Evolutionary conservation across 805 yeast species (phyloP), one percentile per base, ranked within the genome.

Genomic region (Diddensiella transvaalensis): DNA sequence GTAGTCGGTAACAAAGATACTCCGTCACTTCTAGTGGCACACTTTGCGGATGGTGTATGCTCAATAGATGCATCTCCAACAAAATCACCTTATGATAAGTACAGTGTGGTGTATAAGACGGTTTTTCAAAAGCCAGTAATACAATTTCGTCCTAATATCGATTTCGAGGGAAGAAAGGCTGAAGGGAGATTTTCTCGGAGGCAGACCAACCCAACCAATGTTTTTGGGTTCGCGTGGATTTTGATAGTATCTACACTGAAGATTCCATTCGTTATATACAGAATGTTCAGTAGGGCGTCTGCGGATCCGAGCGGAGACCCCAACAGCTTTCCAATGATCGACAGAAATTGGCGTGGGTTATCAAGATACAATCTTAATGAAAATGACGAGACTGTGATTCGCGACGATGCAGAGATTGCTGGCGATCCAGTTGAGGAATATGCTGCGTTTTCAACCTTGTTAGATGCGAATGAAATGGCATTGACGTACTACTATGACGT

Each of bases 1-100:
- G 84, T 87, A 1, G 59, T 88, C 18, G 99, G 99, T 5, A 91
- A 90, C 64, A 73, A 75, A 50, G 75, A 79, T 13, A 88, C 96
- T 0, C 83, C 93, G 1, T 79, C 90, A 0, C 67, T 93, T 8
- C 53, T 85, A 39, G 80, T 88, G 2, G 70, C 76, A 3, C 81
- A 88, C 5, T 83, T 75, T 57, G 71, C 75, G 3, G 61, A 71
- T 1, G 80, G 80, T 1, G 66, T 67, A 11, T 89, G 88, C 0
- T 47, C 71, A 0, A 50, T 83, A 1, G 96, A 90, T 63, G 70
- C 78, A 8, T 64, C 72, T 2, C 67, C 67, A 11, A 58, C 81
- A 0, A 64, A 81, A 0, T 75, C 75, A 5, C 66, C 71, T 1
- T 60, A 77, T 1, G 99, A 93, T 63, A 54, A 68, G 15, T 85